phyloP scores from a whole-genome alignment of 495 filamentous ascomycete genomes.

The Talaromyces proteolyticus region DNA sequence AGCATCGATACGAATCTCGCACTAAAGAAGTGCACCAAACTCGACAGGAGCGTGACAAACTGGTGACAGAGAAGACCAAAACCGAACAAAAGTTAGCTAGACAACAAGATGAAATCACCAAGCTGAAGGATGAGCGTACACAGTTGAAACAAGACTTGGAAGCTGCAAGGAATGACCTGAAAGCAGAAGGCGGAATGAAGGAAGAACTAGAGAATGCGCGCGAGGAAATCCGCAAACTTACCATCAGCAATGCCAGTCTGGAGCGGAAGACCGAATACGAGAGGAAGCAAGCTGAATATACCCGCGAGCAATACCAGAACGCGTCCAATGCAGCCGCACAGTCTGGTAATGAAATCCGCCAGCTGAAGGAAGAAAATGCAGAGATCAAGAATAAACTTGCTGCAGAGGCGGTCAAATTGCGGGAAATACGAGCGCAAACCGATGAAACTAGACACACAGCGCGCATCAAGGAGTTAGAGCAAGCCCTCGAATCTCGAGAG shows the following conservation, averaged over 20 bases:
- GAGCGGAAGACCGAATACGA: slow-evolving; percentile 43
- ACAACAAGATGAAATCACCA: slow-evolving; percentile 33
- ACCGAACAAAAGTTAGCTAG: slow-evolving; percentile 31
- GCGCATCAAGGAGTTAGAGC: slow-evolving; percentile 45
- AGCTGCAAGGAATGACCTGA: slow-evolving; percentile 38
- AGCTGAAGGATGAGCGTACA: slow-evolving; percentile 44
- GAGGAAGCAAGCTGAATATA: slow-evolving; percentile 52
- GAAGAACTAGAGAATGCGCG: slow-evolving; percentile 42
- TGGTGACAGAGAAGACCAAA: slow-evolving; percentile 15
- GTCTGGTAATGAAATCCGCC: slow-evolving; percentile 41
- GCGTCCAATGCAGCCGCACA: slow-evolving; percentile 51
- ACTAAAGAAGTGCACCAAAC: slow-evolving; percentile 28
- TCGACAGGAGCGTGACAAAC: slow-evolving; percentile 29
- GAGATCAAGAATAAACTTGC: slow-evolving; percentile 42
- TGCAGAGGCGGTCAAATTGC: slow-evolving; percentile 44
- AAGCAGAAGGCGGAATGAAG: slow-evolving; percentile 41
- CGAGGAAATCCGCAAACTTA: slow-evolving; percentile 37
- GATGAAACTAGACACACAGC: slow-evolving; percentile 27
- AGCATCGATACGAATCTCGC: slow-evolving; percentile 40
- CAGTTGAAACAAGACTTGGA: slow-evolving; percentile 43
- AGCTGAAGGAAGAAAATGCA: slow-evolving; percentile 40
- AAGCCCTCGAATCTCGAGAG: slow-evolving; percentile 29
- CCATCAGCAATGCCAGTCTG: slow-evolving; percentile 33
- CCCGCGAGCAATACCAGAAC: slow-evolving; percentile 55
- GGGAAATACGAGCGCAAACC: slow-evolving; percentile 41